Evolutionary conservation across 2,329 filamentous ascomycete genomes (phyloP).

Genomic region (Colletotrichum neosansevieriae): DNA sequence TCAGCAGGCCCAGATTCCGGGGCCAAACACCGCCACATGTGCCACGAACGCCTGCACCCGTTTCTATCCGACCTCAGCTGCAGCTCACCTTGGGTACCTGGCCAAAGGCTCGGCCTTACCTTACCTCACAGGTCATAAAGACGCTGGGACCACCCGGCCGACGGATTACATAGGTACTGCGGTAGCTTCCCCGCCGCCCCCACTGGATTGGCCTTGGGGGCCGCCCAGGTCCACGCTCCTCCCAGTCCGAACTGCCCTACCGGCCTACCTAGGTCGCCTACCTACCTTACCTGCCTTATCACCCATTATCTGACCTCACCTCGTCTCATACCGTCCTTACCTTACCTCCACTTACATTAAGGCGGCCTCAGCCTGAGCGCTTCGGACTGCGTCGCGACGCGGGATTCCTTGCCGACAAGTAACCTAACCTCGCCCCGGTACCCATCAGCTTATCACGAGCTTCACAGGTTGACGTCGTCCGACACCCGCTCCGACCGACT

Average conservation of each 20-base stretch:
- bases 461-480: not conserved
- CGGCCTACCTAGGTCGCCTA: not conserved
- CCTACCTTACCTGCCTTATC: not conserved
- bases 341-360: too few species aligned
- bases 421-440: not conserved
- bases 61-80: too few species aligned
- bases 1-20: not conserved
- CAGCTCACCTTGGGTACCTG: too few species aligned
- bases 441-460: constrained; percentile 6
- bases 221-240: constrained; percentile 2
- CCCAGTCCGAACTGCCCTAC: not conserved
- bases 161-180: constrained; percentile 34
- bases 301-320: not conserved
- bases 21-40: constrained; percentile 27
- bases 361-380: too few species aligned
- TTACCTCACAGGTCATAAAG: not conserved
- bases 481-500: not conserved
- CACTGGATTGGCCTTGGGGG: constrained; percentile 31
- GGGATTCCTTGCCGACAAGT: too few species aligned
- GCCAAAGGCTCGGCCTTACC: too few species aligned
- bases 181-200: constrained; percentile 33
- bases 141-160: constrained; percentile 25
- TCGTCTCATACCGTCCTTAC: not conserved
- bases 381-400: not conserved
- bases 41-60: constrained; percentile 2